Evolutionary conservation across 495 filamentous ascomycete species (phyloP).

Genomic region (Pseudoneurospora amorphoporcata): DNA sequence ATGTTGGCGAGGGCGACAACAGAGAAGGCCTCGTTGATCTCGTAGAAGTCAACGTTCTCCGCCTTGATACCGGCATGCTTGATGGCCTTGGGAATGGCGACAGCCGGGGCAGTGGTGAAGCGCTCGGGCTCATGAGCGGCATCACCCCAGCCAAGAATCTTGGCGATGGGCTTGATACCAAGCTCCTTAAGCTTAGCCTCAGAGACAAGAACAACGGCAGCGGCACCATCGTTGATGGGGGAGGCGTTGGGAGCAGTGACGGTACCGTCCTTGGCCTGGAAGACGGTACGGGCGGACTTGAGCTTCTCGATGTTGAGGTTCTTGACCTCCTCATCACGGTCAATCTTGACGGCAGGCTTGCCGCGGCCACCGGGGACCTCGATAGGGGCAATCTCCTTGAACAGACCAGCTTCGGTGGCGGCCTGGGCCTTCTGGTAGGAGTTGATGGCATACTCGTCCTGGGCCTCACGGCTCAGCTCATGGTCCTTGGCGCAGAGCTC

Average conservation of each 20-base stretch:
- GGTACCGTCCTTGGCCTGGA: conserved; percentile 72
- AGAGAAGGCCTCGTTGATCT: conserved; percentile 98
- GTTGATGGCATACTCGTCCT: conserved; percentile 89
- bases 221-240: conserved; percentile 86
- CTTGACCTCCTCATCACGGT: conserved; percentile 89
- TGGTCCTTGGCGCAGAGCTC: conserved; percentile 90
- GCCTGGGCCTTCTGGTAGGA: conserved; percentile 85
- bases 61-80: conserved; percentile 75
- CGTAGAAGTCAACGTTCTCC: conserved; percentile 76
- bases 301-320: conserved; percentile 95
- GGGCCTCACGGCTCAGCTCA: conserved; percentile 64
- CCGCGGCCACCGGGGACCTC: conserved; percentile 79
- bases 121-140: conserved; percentile 81
- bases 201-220: conserved; percentile 82
- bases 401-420: conserved; percentile 66
- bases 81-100: conserved; percentile 93
- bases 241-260: conserved; percentile 98
- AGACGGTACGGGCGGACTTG: conserved; percentile 70
- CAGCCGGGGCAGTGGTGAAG: conserved; percentile 91
- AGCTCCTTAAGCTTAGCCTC: conserved; percentile 83
- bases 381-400: conserved; percentile 84
- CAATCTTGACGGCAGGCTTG: conserved; percentile 73
- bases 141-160: conserved; percentile 94
- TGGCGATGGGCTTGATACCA: conserved; percentile 79
- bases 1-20: conserved; percentile 94